Evolutionary conservation across 2,329 filamentous ascomycete genomes (phyloP).

Genomic region (Phaeomoniella chlamydospora): DNA sequence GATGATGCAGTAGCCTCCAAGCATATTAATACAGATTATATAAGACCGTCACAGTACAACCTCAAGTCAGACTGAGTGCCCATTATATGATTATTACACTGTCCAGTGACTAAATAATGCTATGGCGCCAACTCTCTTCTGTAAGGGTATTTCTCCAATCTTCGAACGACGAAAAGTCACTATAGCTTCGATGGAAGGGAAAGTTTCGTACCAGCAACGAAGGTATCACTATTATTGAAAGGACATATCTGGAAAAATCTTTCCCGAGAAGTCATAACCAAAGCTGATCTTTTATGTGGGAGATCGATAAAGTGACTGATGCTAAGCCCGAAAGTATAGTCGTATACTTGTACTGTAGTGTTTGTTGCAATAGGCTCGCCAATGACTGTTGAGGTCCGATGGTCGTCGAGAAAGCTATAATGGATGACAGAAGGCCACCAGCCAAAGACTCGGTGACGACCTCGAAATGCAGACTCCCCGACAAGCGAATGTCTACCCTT

Average conservation of each 20-base stretch:
- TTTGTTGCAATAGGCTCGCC: constrained; percentile 59
- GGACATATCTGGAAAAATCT: constrained; percentile 53
- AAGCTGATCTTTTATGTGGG: constrained; percentile 55
- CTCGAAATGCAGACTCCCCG: constrained; percentile 39
- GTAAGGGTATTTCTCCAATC: too few relatives aligned
- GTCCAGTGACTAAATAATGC: too few relatives aligned
- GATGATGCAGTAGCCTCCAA: too few relatives aligned
- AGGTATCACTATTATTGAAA: not conserved
- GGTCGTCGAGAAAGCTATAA: constrained; percentile 45
- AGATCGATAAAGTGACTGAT: constrained; percentile 60
- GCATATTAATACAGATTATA: too few relatives aligned
- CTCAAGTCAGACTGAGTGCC: too few relatives aligned
- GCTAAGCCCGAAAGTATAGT: constrained; percentile 58
- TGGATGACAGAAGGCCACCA: constrained; percentile 46
- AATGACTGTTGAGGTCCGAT: constrained; percentile 38
- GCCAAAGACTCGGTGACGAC: constrained; percentile 39
- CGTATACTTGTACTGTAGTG: constrained; percentile 56
- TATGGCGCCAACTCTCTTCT: too few relatives aligned
- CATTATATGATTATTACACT: too few relatives aligned
- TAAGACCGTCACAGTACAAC: too few relatives aligned
- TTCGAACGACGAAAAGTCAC: too few relatives aligned
- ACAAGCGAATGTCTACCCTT: constrained; percentile 47
- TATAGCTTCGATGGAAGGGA: not conserved
- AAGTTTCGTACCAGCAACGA: not conserved
- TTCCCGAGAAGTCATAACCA: constrained; percentile 50